phyloP scores from a whole-genome alignment of 345 rosid genomes.

The Microthlaspi erraticum region DNA sequence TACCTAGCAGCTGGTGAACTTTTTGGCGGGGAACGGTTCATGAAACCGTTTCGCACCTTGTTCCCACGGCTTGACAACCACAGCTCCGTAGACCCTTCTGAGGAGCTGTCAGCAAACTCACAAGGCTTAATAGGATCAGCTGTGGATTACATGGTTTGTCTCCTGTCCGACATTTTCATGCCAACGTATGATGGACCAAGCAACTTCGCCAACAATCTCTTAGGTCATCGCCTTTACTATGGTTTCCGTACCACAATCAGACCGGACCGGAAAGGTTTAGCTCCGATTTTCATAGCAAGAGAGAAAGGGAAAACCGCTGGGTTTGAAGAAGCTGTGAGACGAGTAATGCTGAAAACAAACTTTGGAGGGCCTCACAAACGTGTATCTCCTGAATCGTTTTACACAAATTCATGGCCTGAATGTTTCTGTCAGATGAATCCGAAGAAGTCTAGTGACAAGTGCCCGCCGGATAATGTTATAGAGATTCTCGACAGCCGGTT shows the following conservation, averaged over 20 bases:
- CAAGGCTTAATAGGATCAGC: conserved; percentile 93
- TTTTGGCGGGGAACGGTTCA: conserved; percentile 91
- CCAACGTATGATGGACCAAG: conserved; percentile 99
- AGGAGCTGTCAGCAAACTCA: conserved; percentile 66
- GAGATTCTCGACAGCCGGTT: conserved; percentile 68
- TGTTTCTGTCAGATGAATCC: conserved; percentile 85
- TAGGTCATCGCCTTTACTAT: conserved; percentile 96
- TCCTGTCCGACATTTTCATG: conserved; percentile 93
- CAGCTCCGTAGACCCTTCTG: conserved; percentile 79
- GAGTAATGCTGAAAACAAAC: conserved; percentile 80
- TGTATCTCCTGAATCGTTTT: conserved; percentile 89
- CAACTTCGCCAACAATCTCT: conserved; percentile 98
- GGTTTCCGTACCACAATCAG: conserved; percentile 95
- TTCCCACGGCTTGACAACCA: conserved; percentile 95
- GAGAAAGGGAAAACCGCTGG: conserved; percentile 69
- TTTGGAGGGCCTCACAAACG: conserved; percentile 97
- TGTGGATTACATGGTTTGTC: conserved; percentile 99
- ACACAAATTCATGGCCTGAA: conserved; percentile 98
- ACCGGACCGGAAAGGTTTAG: conserved; percentile 92
- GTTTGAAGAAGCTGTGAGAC: conserved; percentile 84
- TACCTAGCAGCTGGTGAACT: conserved; percentile 95
- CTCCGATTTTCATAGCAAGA: conserved; percentile 76
- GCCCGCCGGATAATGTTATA: conserved; percentile 86
- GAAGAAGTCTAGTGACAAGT: conserved; percentile 69
- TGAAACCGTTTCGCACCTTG: conserved; percentile 78